Base-by-base conservation (phyloP, 208 protist species). In the Leishmania tropica region DNA sequence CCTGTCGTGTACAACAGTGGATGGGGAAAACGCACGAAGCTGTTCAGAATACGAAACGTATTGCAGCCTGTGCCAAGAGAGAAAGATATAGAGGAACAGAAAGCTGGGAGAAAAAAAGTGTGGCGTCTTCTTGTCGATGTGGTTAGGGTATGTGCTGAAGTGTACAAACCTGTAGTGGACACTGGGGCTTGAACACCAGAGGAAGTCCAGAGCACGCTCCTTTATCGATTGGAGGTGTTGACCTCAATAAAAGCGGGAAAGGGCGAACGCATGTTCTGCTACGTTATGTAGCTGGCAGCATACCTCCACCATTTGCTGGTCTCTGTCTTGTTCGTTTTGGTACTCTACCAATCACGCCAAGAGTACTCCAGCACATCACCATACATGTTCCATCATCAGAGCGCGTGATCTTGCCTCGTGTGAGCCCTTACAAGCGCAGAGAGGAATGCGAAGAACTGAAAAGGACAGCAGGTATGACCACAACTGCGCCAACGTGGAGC, bases 1-100 rank as follows among this genome's bases (percentile, higher is more conserved):
- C 28, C 6, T 42, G 42, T 31, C 10, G n/a, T 73, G 68, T 73
- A 73, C 68, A 73, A 73, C 68, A 73, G 37, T 73, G 45, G 42
- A 73, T n/a, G 60, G 13, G 56, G 11, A 17, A n/a, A 51, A n/a
- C 19, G 68, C 68, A 73, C 68, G 24, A 73, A 15, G 28, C 45
- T 13, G 24, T 24, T 53, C 19, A 51, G 0, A 19, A 51, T 19
- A 73, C 24, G 24, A 7, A 4, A 15, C 42, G 37, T 73, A 73
- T 73, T 24, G 1, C 68, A 51, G 42, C 28, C 1, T 73, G 65
- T 19, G 37, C 13, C 48, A 11, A 35, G 24, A 35, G 42, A 73
- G 28, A 15, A 1, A n/a, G 24, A n/a, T 4, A 4, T 42, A 4
- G 7, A 42, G 45, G n/a, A 11, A 73, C 17, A 53, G 24, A 53